Base-by-base conservation (phyloP, 2,329 filamentous ascomycete species). In the Alternaria gansuensis region DNA sequence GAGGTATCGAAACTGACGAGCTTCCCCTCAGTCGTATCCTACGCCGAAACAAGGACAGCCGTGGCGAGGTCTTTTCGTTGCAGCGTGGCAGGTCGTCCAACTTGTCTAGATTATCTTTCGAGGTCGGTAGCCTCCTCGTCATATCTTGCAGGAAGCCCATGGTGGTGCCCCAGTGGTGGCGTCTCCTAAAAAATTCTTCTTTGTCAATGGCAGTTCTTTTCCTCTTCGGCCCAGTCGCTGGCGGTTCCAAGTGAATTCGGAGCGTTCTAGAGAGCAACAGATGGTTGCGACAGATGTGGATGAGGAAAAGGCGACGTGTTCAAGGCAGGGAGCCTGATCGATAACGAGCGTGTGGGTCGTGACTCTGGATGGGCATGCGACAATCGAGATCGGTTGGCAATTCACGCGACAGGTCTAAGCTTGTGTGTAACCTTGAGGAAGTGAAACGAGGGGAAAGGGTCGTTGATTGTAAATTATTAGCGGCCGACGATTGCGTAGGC, bases 21-120 rank as follows among this genome's bases (percentile, higher is more conserved):
- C 96, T 97, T 72, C 92, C 92, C 80, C 89, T 90, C 81, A 99
- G 82, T 69, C 93, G 89, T 82, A 99, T 87, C 51, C 94, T 91
- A 74, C 92, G 87, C 69, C 89, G 85, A 78, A 98, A 91, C 78
- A 97, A 96, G 62, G 90, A 89, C 72, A 96, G 82, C 71, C 83
- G 82, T 17, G 85, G 81, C 7, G 78, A 71, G 10, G 77, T 66
- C 63, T 79, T 78, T 57, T 80, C 79, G 50, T 77, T 75, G 33
- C 77, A 79, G 64, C 73, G 76, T 59, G 75, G 78, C 54, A 80
- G 60, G 51, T 79, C 76, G 59, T 82, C 79, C 45, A 82, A 70
- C 46, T 78, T 80, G 29, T 82, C 79, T 29, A 80, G 65, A 54
- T 50, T 69, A 53, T 73, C 72, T 56, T 79, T 76, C 37, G 80